A percentile compares a stretch with the other conserved stretches of the same genome.
Evolutionary conservation across 1,139 yeast species (phyloP).

Genomic region (Candida tropicalis): DNA sequence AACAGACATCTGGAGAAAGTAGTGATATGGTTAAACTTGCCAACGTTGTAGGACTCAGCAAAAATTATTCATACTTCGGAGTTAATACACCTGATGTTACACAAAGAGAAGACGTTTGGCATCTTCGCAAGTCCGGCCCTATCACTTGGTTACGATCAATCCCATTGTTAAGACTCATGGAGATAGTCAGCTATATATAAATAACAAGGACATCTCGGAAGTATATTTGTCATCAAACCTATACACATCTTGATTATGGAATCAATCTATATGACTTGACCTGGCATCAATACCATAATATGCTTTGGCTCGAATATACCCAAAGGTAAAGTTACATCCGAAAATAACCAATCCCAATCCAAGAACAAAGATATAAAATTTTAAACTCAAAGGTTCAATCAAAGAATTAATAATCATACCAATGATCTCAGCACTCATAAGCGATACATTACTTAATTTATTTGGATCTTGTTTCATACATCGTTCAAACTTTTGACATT

Average conservation of each 20-base stretch:
- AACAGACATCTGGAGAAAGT: too few species aligned
- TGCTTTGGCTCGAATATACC: slow-evolving; percentile 47
- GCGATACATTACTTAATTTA: slow-evolving; percentile 45
- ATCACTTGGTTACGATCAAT: too few species aligned
- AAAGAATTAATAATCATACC: slow-evolving; percentile 66
- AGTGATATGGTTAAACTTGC: too few species aligned
- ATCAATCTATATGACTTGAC: neutral
- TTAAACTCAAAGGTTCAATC: slow-evolving; percentile 63
- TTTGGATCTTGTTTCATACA: slow-evolving; percentile 63
- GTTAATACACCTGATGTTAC: too few species aligned
- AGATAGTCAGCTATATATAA: too few species aligned
- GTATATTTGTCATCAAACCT: neutral
- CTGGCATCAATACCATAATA: slow-evolving; percentile 36
- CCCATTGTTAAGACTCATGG: too few species aligned
- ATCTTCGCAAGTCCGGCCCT: too few species aligned
- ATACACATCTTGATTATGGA: neutral
- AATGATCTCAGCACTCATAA: slow-evolving; percentile 62
- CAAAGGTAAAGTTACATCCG: slow-evolving; percentile 45
- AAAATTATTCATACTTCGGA: too few species aligned
- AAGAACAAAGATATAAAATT: slow-evolving; percentile 50
- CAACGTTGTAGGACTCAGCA: too few species aligned
- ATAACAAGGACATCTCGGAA: too few species aligned
- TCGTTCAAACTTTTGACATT: slow-evolving; percentile 61
- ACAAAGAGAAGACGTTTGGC: too few species aligned
- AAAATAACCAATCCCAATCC: slow-evolving; percentile 31